These are phyloP conservation scores for Erysimum cheiranthoides DNA, from an alignment of 345 rosid species.

Conservation along the genomic window DNA sequence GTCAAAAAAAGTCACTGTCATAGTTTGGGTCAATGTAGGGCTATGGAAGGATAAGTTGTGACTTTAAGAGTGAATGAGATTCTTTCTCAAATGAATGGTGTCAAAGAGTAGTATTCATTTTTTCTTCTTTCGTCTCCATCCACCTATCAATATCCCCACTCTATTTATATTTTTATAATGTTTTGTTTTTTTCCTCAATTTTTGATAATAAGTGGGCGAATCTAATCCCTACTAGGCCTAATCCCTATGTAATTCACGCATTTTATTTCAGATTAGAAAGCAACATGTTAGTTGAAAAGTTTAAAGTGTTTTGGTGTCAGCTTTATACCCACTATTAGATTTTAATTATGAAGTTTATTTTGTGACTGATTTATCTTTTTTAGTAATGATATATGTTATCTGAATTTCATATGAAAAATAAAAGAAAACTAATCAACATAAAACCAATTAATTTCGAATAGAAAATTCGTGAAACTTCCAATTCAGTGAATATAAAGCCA, in stretches of 20 bases:
- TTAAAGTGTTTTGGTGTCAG: slow-evolving; percentile 29
- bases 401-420: background rate
- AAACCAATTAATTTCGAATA: background rate
- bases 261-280: slow-evolving; percentile 27
- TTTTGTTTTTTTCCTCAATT: slow-evolving; percentile 7
- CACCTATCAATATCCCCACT: slow-evolving; percentile 41
- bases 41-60: slow-evolving; percentile 44
- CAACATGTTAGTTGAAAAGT: slow-evolving; percentile 36
- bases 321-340: slow-evolving; percentile 27
- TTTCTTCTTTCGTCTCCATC: slow-evolving; percentile 39
- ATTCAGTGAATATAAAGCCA: no score
- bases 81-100: slow-evolving; percentile 49
- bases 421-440: background rate
- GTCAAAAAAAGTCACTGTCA: slow-evolving; percentile 24
- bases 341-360: slow-evolving; percentile 1
- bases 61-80: slow-evolving; percentile 51
- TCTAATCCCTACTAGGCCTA: slow-evolving; percentile 29
- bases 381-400: background rate
- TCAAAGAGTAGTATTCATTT: slow-evolving; percentile 32
- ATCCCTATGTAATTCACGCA: slow-evolving; percentile 18
- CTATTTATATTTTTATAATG: background rate
- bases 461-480: background rate
- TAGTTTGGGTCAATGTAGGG: slow-evolving; percentile 45
- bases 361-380: background rate
- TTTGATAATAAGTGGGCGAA: slow-evolving; percentile 30